Evolutionary conservation across 805 yeast genomes (phyloP), one percentile per base, ranked within the genome.

Genomic region (Zygosaccharomyces siamensis): DNA sequence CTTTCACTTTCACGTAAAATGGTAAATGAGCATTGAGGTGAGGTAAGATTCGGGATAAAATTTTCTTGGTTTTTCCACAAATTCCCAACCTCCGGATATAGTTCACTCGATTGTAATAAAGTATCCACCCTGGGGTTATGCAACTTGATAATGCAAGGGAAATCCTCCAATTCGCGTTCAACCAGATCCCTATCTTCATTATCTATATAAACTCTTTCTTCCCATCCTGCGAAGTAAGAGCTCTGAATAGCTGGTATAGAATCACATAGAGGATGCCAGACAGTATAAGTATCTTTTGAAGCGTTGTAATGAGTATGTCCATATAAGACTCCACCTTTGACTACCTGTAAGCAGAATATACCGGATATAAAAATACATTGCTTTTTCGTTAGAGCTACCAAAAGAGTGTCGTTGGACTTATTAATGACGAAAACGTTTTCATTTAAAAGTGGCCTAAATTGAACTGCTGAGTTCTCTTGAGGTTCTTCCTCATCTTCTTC

Each of bases 181-280:
- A 47, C 32, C 18, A 50, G 23, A 3, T 47, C 48, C 36, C 46
- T 52, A 40, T 53, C 39, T 26, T 42, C 54, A 2, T 31, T 39
- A 7, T 27, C 43, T 7, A 56, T 31, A 43, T 55, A 49, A 6
- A 48, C 20, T 6, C 48, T 50, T 28, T 64, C 65, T 10, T 62
- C 53, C 69, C 69, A 65, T 6, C 68, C 67, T 14, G 68, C 68
- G 52, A 48, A 64, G 47, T 50, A 57, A 2, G 70, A 66, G 36
- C 62, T 47, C 21, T 55, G 57, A 21, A 63, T 55, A 1, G 61
- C 49, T 2, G 70, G 59, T 37, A 65, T 57, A 2, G 69, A 55
- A 38, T 55, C 53, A 16, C 60, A 58, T 18, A 57, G 40, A 1
- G 69, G 68, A 44, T 65, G 68, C 62, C 66, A 63, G 18, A 62